phyloP scores from a whole-genome alignment of 192 early-diverging fungal species.

The Backusella morwellensis region DNA sequence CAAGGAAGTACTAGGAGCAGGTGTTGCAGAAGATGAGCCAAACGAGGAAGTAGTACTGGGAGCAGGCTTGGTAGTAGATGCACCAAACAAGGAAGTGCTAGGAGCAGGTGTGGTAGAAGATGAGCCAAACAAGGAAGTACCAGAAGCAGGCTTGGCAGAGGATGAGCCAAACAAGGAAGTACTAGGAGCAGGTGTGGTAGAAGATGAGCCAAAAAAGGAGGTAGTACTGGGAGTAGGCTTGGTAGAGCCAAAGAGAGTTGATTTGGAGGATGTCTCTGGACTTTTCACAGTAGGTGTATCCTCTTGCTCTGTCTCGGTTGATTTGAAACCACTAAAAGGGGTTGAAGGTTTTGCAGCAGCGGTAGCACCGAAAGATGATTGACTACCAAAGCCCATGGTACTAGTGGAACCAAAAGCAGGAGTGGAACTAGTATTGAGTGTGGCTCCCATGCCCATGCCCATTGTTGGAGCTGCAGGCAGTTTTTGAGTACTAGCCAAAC shows the following conservation, averaged over 20 bases:
- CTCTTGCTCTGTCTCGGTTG: neutral
- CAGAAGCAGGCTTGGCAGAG: constrained; percentile 9
- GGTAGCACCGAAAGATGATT: neutral
- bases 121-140: neutral
- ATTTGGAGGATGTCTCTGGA: neutral
- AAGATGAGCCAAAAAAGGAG: constrained; percentile 1
- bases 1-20: neutral
- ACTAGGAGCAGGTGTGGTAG: constrained; percentile 12
- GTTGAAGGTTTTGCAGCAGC: neutral
- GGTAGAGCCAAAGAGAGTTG: neutral
- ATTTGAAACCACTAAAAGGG: neutral
- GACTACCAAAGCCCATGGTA: constrained; percentile 7
- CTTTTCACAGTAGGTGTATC: neutral
- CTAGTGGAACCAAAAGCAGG: constrained; percentile 23
- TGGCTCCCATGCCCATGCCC: neutral
- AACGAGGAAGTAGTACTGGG: constrained; percentile 7
- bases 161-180: neutral
- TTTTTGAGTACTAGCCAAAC: constrained; percentile 15
- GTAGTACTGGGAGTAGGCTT: neutral
- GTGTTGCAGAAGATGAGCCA: neutral
- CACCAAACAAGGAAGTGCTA: constrained; percentile 7
- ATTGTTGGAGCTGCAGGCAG: neutral
- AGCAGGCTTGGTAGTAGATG: neutral
- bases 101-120: constrained; percentile 10
- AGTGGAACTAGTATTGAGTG: neutral